phyloP scores from a whole-genome alignment of 2,329 filamentous ascomycete species.

The Verticillium nonalfalfae region DNA sequence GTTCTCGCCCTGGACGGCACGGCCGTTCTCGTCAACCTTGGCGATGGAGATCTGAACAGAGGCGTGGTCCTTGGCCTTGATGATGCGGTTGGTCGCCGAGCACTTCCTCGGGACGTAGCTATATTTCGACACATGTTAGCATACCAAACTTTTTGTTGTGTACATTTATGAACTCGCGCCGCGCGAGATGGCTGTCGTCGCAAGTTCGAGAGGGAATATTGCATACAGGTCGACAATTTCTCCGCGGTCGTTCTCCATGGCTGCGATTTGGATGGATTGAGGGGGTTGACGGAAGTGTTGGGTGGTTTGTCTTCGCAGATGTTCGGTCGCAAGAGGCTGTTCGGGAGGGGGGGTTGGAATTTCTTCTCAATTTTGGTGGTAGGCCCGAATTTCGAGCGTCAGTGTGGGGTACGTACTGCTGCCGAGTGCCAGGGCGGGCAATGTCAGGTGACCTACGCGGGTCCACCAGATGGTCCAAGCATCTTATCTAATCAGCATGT shows the following conservation, averaged over 20 bases:
- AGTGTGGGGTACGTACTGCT: conserved; percentile 2
- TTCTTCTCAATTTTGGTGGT: background rate
- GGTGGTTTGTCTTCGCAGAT: conserved; percentile 13
- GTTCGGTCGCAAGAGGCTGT: conserved; percentile 5
- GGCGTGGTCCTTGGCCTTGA: conserved; percentile 99
- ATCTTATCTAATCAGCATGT: background rate
- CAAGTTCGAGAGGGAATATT: conserved; percentile 3
- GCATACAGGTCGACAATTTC: conserved; percentile 98
- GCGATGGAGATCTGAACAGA: conserved; percentile 95
- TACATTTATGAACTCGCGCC: background rate
- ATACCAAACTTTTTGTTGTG: conserved; percentile 1
- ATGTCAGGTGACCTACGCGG: conserved; percentile 1
- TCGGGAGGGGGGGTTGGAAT: background rate
- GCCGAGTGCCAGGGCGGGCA: background rate
- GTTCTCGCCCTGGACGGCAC: conserved; percentile 89
- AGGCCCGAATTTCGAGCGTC: conserved; percentile 7
- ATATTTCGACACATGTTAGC: conserved; percentile 21
- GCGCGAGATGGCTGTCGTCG: conserved; percentile 9
- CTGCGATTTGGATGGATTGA: conserved; percentile 38
- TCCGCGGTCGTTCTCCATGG: conserved; percentile 99
- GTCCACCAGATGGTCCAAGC: too few species aligned
- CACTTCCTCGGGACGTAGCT: conserved; percentile 99
- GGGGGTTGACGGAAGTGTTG: conserved; percentile 22
- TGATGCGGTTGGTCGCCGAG: conserved; percentile 98
- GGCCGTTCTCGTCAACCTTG: conserved; percentile 99